Percentiles rank a stretch among this genome's conserved stretches.
Evolutionary conservation across 2,329 filamentous ascomycete genomes (phyloP).

Genomic region (Shiraia sp.): DNA sequence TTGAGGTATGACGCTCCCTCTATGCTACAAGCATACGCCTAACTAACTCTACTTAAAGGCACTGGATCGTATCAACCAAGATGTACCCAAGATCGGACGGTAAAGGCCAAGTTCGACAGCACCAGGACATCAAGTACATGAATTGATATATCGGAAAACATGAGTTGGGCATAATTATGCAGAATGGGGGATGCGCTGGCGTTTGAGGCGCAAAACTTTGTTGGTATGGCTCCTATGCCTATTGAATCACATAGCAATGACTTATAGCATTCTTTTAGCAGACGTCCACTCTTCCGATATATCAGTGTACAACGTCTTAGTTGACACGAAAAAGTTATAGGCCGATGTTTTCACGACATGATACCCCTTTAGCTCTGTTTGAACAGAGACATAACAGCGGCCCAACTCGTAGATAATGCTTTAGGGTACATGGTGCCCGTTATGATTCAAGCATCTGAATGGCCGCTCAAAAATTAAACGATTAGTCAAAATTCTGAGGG

Average conservation of each 20-base stretch:
- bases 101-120: constrained; percentile 9
- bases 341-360: constrained; percentile 20
- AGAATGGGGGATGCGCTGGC: constrained; percentile 18
- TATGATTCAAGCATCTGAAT: neutral
- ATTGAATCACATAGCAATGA: neutral
- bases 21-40: neutral
- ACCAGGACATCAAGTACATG: neutral
- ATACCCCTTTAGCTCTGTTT: constrained; percentile 27
- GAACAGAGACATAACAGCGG: neutral
- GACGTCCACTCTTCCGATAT: too few species aligned
- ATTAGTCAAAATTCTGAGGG: neutral
- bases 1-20: constrained; percentile 63
- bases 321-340: constrained; percentile 29
- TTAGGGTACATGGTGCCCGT: neutral
- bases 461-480: neutral
- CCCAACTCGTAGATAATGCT: neutral
- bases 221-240: constrained; percentile 23
- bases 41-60: constrained; percentile 25
- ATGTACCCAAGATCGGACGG: constrained; percentile 38
- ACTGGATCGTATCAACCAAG: constrained; percentile 43
- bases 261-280: too few species aligned
- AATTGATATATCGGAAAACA: constrained; percentile 1
- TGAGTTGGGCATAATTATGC: constrained; percentile 1
- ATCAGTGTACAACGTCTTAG: constrained; percentile 7
- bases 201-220: constrained; percentile 23